These are phyloP conservation scores for Pseudocercospora eumusae DNA, from an alignment of 2,329 filamentous ascomycete species.

Conservation along the genomic window DNA sequence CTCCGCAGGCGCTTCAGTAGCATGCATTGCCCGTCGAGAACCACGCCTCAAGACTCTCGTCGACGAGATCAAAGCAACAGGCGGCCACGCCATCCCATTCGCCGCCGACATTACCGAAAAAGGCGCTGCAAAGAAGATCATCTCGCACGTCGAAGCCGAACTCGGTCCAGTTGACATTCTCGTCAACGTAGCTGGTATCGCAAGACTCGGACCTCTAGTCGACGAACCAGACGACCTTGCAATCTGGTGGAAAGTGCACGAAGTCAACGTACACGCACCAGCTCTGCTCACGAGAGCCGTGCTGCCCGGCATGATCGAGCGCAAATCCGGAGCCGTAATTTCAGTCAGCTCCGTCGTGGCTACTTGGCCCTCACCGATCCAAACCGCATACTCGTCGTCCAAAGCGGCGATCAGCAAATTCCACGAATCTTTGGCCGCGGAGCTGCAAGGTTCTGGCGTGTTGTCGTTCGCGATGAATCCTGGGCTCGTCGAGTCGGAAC, in stretches of 20 bases:
- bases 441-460: conserved; percentile 28
- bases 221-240: conserved; percentile 23
- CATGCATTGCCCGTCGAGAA: conserved; percentile 72
- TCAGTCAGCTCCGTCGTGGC: conserved; percentile 1
- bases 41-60: conserved; percentile 61
- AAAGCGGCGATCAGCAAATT: conserved; percentile 35
- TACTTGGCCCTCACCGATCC: background rate
- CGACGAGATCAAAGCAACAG: conserved; percentile 9
- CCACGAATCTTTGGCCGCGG: conserved; percentile 26
- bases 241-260: conserved; percentile 17
- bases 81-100: conserved; percentile 4
- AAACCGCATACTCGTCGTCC: conserved; percentile 30
- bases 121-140: background rate
- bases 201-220: conserved; percentile 20
- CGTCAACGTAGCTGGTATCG: conserved; percentile 26
- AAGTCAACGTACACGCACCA: conserved; percentile 18
- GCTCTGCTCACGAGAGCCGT: background rate
- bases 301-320: background rate
- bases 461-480: conserved; percentile 29
- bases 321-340: background rate
- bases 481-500: conserved; percentile 25
- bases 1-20: conserved; percentile 80
- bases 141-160: conserved; percentile 8
- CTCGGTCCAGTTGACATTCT: conserved; percentile 20
- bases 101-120: conserved; percentile 8